Evolutionary conservation across 2,329 filamentous ascomycete species (phyloP), one percentile per base, ranked within the genome.

Genomic region (Nemania sp.): DNA sequence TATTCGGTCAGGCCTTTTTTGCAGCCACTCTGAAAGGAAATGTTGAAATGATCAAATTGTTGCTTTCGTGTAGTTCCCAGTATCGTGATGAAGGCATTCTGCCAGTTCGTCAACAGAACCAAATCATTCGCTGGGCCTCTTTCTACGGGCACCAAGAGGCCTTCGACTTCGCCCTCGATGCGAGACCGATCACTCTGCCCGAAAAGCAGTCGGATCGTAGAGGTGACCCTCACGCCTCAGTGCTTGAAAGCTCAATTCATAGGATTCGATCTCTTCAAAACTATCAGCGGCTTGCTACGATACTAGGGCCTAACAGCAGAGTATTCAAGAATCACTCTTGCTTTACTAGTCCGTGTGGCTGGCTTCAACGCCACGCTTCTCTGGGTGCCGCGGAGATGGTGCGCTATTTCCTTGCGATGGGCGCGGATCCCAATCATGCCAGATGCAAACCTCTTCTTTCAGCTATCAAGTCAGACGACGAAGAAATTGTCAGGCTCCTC

Each of bases 401-500:
- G 17, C 45, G 24, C 17, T 31, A 48, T 23, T 22, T 31, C 17
- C 45, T 48, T 7, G 17, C 39, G 4, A 30, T 22, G 33, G 31
- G 43, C 15, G 43, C 31, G 12, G 11, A 14, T 2, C 33, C 22
- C 7, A 19, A 24, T 17, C 33, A 2, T 5, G 11, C 7, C 12
- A 0, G 3, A 12, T 2, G 1, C 7, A 24, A 1, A 17, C 34
- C 45, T 15, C 45, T 48, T 23, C 1, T 23, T 7, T 19, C 34
- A 17, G 26, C 46, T 19, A 23, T 49, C 8, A 3, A 1, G 8
- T 1, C 12, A 14, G 17, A 23, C 12, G 22, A 33, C n/a, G 36
- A 49, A 49, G 14, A 24, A 41, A 31, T 58, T 1, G 33, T 53
- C 6, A 46, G 22, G 9, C 24, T 62, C 1, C 53, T 61, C 2